Evolutionary conservation across 2,329 filamentous ascomycete species (phyloP), one percentile per base, ranked within the genome.

Genomic region (Fusarium cyanostomum): DNA sequence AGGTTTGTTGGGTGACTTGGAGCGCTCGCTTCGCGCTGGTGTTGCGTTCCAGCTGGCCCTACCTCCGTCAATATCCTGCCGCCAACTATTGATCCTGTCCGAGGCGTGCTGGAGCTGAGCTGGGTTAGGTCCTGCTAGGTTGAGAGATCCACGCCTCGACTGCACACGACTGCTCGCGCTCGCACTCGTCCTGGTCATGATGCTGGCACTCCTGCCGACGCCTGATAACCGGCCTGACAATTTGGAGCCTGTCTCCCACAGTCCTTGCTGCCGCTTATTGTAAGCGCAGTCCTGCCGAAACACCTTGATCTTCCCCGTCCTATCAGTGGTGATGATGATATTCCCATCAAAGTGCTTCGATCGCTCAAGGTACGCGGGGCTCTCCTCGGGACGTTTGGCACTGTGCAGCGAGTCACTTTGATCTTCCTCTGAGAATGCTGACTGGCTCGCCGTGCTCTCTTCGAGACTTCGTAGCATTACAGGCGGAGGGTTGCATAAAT

Each of bases 221-320:
- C 85, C 86, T 21, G 84, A 76, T 42, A 92, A 77, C 68, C 87
- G 88, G 64, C 87, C 88, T 9, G 91, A 93, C 68, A 96, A 90
- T 8, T 87, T 87, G 13, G 91, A 94, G 1, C 85, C 84, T 0
- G 89, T 87, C 67, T 97, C 92, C 89, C 90, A 94, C 33, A 84
- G 86, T 52, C 93, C 92, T 55, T 88, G 85, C 52, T 86, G 84
- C 6, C 94, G 88, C 76, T 96, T 97, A 44, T 83, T 77, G 68
- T 86, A 92, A 0, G 94, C 95, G 73, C 94, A 97, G 73, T 99
- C 95, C 75, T 98, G 94, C 16, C 95, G 87, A 73, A 97, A 97
- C 1, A 98, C 90, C 74, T 97, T 97, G 78, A 99, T 95, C 24
- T 88, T 86, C 31, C 95, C 95, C 1, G 87, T 88, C 69, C 92